Percentiles rank a stretch among this genome's conserved stretches.
phyloP scores from a whole-genome alignment of 495 filamentous ascomycete genomes.

The Bombardia bombarda region DNA sequence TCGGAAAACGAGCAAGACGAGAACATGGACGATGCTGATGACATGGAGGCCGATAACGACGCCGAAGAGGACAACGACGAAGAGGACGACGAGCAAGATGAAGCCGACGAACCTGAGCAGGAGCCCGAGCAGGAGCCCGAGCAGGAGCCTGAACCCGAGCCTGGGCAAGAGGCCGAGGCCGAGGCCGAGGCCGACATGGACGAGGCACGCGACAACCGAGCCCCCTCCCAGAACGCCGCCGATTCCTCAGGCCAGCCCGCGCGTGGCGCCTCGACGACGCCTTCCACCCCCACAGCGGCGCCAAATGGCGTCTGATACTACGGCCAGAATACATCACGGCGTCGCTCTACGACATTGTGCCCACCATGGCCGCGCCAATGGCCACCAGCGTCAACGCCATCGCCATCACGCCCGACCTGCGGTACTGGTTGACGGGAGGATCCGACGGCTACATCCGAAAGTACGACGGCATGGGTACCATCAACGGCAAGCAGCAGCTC shows the following conservation, averaged over 20 bases:
- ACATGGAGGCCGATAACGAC: conserved; percentile 51
- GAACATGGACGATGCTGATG: conserved; percentile 55
- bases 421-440: conserved; percentile 91
- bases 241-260: conserved; percentile 2
- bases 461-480: conserved; percentile 90
- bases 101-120: conserved; percentile 31
- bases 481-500: conserved; percentile 86
- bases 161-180: conserved; percentile 27
- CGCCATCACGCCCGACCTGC: conserved; percentile 85
- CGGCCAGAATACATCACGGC: conserved; percentile 77
- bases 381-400: conserved; percentile 93
- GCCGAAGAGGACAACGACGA: conserved; percentile 50
- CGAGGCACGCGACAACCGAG: background rate
- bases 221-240: conserved; percentile 2
- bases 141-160: conserved; percentile 8
- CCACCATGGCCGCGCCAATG: conserved; percentile 93
- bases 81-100: conserved; percentile 53
- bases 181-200: conserved; percentile 19
- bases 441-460: conserved; percentile 92
- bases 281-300: conserved; percentile 32
- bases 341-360: conserved; percentile 88
- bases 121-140: conserved; percentile 4
- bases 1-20: conserved; percentile 59
- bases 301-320: conserved; percentile 52
- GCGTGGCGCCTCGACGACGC: conserved; percentile 40